Percentiles rank a stretch among this genome's conserved stretches.
phyloP scores from a whole-genome alignment of 2,329 filamentous ascomycete genomes.

The Esteya vermicola region DNA sequence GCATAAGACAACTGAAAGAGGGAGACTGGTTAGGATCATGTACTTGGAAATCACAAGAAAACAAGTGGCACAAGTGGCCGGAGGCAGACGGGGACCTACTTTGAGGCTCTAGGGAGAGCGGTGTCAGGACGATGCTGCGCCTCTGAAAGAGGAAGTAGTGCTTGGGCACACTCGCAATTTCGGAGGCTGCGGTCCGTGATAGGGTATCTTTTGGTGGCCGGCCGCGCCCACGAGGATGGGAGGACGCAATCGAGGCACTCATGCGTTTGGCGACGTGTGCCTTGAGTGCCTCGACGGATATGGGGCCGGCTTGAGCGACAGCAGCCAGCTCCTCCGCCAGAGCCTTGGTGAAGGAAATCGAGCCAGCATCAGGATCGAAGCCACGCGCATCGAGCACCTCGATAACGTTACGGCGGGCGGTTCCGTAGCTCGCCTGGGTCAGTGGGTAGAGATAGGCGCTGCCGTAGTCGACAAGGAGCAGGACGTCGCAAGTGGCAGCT shows the following conservation, averaged over 20 bases:
- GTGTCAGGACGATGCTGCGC: constrained; percentile 9
- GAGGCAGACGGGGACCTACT: not conserved
- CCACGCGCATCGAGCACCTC: constrained; percentile 8
- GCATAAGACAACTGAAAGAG: constrained; percentile 8
- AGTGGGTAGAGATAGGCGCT: constrained; percentile 5
- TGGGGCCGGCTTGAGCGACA: not conserved
- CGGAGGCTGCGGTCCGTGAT: not conserved
- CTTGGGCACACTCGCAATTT: constrained; percentile 7
- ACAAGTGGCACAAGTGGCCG: not conserved
- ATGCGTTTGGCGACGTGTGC: constrained; percentile 5
- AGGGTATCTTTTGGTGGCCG: constrained; percentile 8
- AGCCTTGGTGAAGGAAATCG: constrained; percentile 6
- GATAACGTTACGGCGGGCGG: constrained; percentile 5
- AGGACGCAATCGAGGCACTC: not conserved
- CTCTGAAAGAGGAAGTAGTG: constrained; percentile 7
- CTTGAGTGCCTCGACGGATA: constrained; percentile 4
- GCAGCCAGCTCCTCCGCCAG: constrained; percentile 8
- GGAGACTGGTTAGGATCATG: not conserved
- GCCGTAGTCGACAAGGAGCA: constrained; percentile 10
- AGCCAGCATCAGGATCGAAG: constrained; percentile 1
- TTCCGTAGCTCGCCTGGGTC: constrained; percentile 1
- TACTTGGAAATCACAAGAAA: not conserved
- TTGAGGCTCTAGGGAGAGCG: constrained; percentile 6
- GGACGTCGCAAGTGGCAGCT: constrained; percentile 6
- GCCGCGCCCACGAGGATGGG: constrained; percentile 7